Evolutionary conservation across 2,329 filamentous ascomycete species (phyloP).

Genomic region (Talaromyces sp.): DNA sequence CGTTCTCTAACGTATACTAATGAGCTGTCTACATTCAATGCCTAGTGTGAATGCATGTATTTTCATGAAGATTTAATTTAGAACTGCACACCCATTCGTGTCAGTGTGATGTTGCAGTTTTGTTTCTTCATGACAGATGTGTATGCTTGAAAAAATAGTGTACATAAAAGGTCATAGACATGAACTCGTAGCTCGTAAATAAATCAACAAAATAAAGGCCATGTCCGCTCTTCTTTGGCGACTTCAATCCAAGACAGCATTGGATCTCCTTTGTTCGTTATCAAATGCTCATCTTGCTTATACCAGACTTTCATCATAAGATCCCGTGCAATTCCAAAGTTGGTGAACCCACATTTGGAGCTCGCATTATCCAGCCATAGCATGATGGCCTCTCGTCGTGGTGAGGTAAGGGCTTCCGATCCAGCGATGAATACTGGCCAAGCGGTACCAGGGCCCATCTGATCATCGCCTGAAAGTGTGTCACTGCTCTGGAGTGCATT

Average conservation of each 20-base stretch:
- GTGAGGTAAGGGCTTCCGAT: slow-evolving; percentile 37
- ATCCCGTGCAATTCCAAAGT: slow-evolving; percentile 28
- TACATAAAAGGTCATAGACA: neutral
- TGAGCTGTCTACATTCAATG: no score
- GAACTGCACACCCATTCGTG: no score
- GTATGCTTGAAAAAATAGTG: neutral
- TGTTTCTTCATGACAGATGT: no score
- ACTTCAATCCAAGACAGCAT: slow-evolving; percentile 36
- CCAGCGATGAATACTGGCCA: slow-evolving; percentile 48
- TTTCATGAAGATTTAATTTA: no score
- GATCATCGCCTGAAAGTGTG: slow-evolving; percentile 17
- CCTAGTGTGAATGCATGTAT: no score
- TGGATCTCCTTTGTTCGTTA: slow-evolving; percentile 20
- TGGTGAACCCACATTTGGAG: slow-evolving; percentile 25
- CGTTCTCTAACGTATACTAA: no score
- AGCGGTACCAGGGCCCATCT: slow-evolving; percentile 30
- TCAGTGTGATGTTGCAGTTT: no score
- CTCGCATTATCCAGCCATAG: slow-evolving; percentile 30
- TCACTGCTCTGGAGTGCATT: slow-evolving; percentile 33
- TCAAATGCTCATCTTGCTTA: slow-evolving; percentile 30
- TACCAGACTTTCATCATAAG: slow-evolving; percentile 34
- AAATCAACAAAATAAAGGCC: slow-evolving; percentile 33
- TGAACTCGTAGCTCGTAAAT: neutral
- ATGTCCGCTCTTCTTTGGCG: slow-evolving; percentile 25
- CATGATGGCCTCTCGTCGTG: slow-evolving; percentile 25